Base-by-base conservation (phyloP, 805 yeast species). In the Dipodascus albidus region DNA sequence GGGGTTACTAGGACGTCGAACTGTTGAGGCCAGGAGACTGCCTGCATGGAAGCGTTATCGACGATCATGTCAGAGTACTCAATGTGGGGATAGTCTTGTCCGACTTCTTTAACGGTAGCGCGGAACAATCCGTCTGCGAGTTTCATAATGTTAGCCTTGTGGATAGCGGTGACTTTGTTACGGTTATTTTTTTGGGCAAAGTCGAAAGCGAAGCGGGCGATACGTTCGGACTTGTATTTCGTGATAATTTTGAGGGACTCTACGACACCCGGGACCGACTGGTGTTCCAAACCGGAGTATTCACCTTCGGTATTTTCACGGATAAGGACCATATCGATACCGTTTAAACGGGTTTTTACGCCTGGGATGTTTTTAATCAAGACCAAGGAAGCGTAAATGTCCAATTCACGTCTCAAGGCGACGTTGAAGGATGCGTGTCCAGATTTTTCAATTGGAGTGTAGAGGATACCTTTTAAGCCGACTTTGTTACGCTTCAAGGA, bases 221-320 rank as follows among this genome's bases (percentile, higher is more conserved):
- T 87, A 76, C 99, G 84, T 80, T 93, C 99, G 54, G 96, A 85
- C 77, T 91, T 90, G 75, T 80, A 79, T 74, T 87, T 83, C 64
- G 98, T 91, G 77, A 91, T 85, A 72, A 93, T 87, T 77, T 93
- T 91, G 65, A 90, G 77, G 47, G 96, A 87, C 78, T 91, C 98
- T 61, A 93, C 98, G 60, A 91, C 96, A 73, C 96, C 98, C 60
- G 96, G 95, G 64, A 87, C 93, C 50, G 96, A 87, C 72, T 85
- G 93, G 75, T 93, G 98, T 79, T 91, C 99, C 66, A 93, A 79
- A 66, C 98, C 98, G 52, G 98, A 91, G 78, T 91, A 91, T 76
- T 91, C 99, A 78, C 99, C 99, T 74, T 93, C 98, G 60, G 99
- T 91, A 82, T 93, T 93, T 77, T 93, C 99, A 81, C 99, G 88